Conservation (phyloP, 371 early-diverging fungal species). For the Actinomortierella ambigua region DNA sequence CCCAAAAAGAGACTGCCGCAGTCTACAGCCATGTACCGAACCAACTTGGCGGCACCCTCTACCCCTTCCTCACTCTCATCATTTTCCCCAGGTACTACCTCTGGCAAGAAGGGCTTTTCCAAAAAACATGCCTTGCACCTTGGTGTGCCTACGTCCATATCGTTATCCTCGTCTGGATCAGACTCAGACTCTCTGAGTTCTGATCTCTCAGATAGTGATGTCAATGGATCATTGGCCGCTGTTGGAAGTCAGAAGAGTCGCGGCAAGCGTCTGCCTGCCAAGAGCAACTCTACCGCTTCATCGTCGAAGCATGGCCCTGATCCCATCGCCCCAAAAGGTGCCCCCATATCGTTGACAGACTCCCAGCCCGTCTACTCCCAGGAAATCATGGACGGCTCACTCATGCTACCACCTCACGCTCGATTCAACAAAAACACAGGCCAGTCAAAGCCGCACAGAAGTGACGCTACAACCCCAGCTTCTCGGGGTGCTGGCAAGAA, state of each 20-base stretch:
- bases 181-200: slow-evolving; percentile 6
- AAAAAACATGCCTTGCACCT: too few relatives aligned
- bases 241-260: slow-evolving; percentile 11
- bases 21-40: too few relatives aligned
- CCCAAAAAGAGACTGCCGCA: too few relatives aligned
- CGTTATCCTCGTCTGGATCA: slow-evolving; percentile 14
- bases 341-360: slow-evolving; percentile 38
- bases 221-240: neutral
- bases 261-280: slow-evolving; percentile 5
- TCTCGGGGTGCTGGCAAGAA: slow-evolving; percentile 18
- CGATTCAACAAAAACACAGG: neutral
- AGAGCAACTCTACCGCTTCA: neutral
- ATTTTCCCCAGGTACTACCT: neutral
- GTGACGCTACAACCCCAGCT: slow-evolving; percentile 2
- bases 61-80: neutral
- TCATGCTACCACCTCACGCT: slow-evolving; percentile 16
- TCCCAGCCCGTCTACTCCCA: slow-evolving; percentile 39
- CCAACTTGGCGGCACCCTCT: neutral
- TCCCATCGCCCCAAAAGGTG: slow-evolving; percentile 1
- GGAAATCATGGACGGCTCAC: slow-evolving; percentile 26
- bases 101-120: too few relatives aligned
- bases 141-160: slow-evolving; percentile 2
- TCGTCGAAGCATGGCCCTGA: neutral
- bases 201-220: slow-evolving; percentile 2
- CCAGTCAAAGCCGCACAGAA: neutral